Evolutionary conservation across 129 eudicot genomes (phyloP), one percentile per base, ranked within the genome.

Genomic region (Smallanthus sonchifolius): DNA sequence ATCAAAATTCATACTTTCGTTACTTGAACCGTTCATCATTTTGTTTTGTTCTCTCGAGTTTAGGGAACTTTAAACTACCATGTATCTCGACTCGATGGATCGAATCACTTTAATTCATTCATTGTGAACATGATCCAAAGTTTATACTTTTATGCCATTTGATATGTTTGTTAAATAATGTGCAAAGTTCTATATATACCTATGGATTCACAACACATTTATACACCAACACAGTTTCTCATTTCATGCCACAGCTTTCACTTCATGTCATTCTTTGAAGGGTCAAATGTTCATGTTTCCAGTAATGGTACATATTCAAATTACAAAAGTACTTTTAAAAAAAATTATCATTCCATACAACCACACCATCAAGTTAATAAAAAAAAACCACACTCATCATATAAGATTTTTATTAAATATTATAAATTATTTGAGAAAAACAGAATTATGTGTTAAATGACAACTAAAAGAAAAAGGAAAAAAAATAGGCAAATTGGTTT

Each of bases 211-310:
- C 28, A 64, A 65, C 73, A 64, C 78, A 79, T 72, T 72, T 79
- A 79, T 71, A 52, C 38, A 62, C 82, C 82, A 78, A 71, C 77
- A 63, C 56, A 34, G 56, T 62, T 63, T 72, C 59, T 61, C 71
- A 63, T 14, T 14, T 71, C 47, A 47, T 71, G 73, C 57, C 60
- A 71, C 77, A 78, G 36, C 82, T 71, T 49, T 71, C 82, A 78
- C 73, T 54, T 78, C 82, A 71, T 78, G 73, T 71, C 82, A 37
- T 78, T 75, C 69, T 73, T 47, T 65, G 6, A 28, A 65, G 72
- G 20, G 49, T 52, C 66, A 39, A 19, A 42, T 49, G 73, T 5
- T 3, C 44, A 76, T 67, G 34, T 76, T 55, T 43, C 49, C 10
- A 19, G 40, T 74, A 57, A 45, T 62, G 36, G 71, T 75, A 63